phyloP scores from a whole-genome alignment of 306 rosid species.

The Mimosa bimucronata region DNA sequence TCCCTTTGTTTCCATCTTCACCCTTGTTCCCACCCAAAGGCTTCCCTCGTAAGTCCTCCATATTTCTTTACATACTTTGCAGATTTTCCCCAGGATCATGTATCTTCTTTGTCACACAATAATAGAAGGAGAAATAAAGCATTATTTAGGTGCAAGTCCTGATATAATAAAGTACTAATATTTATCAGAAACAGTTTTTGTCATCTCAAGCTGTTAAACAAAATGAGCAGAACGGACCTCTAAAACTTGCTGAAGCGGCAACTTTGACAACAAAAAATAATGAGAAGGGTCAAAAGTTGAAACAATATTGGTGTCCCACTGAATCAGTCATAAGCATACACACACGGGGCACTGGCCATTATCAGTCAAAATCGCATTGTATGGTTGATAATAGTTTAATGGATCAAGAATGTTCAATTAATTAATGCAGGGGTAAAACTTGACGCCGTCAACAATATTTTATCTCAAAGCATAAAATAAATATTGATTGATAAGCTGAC shows the following conservation, averaged over 20 bases:
- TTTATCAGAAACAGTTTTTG: background rate
- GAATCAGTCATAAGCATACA: background rate
- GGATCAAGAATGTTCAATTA: background rate
- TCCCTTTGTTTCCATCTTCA: background rate
- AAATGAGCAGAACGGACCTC: background rate
- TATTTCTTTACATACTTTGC: background rate
- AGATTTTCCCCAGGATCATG: background rate
- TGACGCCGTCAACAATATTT: background rate
- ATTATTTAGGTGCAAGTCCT: background rate
- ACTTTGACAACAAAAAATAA: background rate
- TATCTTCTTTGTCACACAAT: background rate
- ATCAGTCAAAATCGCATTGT: background rate
- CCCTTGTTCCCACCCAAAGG: background rate
- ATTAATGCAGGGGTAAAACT: background rate
- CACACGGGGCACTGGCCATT: background rate
- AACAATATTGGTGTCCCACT: background rate
- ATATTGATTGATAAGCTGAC: conserved; percentile 3
- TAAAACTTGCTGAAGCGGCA: background rate
- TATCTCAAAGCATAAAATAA: background rate
- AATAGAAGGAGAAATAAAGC: too few relatives aligned
- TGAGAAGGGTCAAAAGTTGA: background rate
- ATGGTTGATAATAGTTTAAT: too few relatives aligned
- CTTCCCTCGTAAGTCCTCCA: background rate
- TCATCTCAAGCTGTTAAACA: background rate
- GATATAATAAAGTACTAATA: background rate